Evolutionary conservation across 768 basidiomycete species (phyloP).

Genomic region (Pleurotus pulmonarius): DNA sequence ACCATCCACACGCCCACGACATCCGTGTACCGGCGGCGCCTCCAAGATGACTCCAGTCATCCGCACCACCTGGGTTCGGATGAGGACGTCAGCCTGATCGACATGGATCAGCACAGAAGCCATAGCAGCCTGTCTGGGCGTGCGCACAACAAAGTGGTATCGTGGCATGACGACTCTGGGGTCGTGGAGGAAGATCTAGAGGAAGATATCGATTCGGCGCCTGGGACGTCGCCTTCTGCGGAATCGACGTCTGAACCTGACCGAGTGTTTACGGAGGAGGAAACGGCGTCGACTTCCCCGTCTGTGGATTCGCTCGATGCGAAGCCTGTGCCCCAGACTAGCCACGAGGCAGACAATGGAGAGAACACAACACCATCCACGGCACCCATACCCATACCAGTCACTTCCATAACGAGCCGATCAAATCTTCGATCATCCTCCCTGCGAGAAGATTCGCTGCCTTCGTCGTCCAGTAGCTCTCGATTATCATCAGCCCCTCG

Average conservation of each 20-base stretch:
- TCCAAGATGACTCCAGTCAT: constrained; percentile 19
- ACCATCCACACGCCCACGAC: constrained; percentile 36
- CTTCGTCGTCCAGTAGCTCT: neutral
- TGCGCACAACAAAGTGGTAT: neutral
- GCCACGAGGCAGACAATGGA: neutral
- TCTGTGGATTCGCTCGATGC: neutral
- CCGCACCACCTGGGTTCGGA: constrained; percentile 20
- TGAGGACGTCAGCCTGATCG: constrained; percentile 10
- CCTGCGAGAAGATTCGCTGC: too few relatives aligned
- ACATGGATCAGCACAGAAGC: constrained; percentile 20
- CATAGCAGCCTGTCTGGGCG: neutral
- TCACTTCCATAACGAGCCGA: neutral
- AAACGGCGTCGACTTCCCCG: neutral
- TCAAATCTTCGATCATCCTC: neutral
- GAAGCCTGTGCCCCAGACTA: neutral
- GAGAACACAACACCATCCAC: neutral
- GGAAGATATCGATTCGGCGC: neutral
- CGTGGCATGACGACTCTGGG: neutral
- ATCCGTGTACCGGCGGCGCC: constrained; percentile 21
- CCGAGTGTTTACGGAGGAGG: neutral
- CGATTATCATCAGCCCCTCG: neutral
- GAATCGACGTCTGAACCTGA: neutral
- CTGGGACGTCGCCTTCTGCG: too few relatives aligned
- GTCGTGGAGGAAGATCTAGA: neutral
- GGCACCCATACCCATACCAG: neutral